phyloP scores from a whole-genome alignment of 164 flowering plant genomes.

The Tinospora cordifolia region DNA sequence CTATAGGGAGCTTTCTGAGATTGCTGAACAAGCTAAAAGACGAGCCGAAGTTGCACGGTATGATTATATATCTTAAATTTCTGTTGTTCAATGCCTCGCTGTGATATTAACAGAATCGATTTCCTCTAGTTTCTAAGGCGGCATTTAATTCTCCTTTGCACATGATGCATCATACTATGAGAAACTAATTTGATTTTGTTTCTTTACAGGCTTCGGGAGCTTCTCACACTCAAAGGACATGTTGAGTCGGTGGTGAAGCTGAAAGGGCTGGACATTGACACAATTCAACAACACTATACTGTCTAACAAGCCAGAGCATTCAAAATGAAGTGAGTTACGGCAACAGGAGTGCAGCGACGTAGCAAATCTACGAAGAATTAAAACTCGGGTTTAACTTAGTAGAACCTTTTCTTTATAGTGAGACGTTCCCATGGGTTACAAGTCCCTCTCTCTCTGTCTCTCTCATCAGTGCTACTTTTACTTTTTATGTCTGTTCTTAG shows the following conservation, averaged over 20 bases:
- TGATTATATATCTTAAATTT: background rate
- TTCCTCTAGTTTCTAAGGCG: no score
- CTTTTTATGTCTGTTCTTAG: slow-evolving; percentile 16
- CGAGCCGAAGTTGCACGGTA: slow-evolving; percentile 97
- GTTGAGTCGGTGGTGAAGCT: slow-evolving; percentile 77
- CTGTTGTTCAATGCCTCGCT: no score
- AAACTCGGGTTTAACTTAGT: slow-evolving; percentile 6
- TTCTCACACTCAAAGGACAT: slow-evolving; percentile 67
- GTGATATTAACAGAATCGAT: no score
- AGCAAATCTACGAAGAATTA: background rate
- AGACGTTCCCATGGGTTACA: slow-evolving; percentile 11
- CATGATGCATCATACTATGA: background rate
- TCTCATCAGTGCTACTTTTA: slow-evolving; percentile 7
- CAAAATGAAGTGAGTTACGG: background rate
- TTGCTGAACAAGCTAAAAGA: slow-evolving; percentile 96
- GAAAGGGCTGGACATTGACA: slow-evolving; percentile 65
- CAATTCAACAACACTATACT: slow-evolving; percentile 68
- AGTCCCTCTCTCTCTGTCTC: background rate
- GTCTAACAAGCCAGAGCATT: slow-evolving; percentile 25
- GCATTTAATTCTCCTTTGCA: background rate
- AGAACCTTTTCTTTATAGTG: slow-evolving; percentile 13
- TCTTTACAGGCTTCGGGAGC: slow-evolving; percentile 53
- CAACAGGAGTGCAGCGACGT: background rate
- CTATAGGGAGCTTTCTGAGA: slow-evolving; percentile 91
- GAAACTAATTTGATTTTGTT: background rate